Conservation (phyloP, 2,329 filamentous ascomycete species). For the Thelonectria discophora region DNA sequence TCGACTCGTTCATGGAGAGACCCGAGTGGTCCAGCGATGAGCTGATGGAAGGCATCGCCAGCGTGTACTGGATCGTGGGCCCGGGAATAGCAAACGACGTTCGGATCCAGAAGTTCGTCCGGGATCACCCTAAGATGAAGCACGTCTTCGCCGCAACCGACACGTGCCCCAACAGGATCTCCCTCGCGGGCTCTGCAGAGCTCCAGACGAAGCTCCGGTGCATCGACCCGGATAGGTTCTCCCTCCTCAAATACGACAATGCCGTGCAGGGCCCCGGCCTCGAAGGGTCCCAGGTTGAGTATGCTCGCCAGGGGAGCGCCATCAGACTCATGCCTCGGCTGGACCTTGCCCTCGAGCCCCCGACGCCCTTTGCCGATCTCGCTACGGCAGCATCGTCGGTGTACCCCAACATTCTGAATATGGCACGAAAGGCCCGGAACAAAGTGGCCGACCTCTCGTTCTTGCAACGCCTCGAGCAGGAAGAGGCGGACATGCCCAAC, state of each 20-base stretch:
- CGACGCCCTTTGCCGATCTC: slow-evolving; percentile 57
- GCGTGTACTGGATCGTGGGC: slow-evolving; percentile 85
- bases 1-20: slow-evolving; percentile 73
- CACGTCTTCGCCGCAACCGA: slow-evolving; percentile 84
- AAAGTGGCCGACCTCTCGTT: slow-evolving; percentile 56
- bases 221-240: slow-evolving; percentile 79
- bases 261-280: slow-evolving; percentile 37
- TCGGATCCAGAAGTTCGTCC: slow-evolving; percentile 74
- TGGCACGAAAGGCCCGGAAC: slow-evolving; percentile 61
- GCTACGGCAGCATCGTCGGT: slow-evolving; percentile 55
- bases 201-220: slow-evolving; percentile 75
- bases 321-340: slow-evolving; percentile 59
- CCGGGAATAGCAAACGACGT: slow-evolving; percentile 70
- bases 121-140: slow-evolving; percentile 65
- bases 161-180: slow-evolving; percentile 77
- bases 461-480: slow-evolving; percentile 57
- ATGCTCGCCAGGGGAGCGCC: slow-evolving; percentile 55
- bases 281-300: slow-evolving; percentile 45
- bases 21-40: slow-evolving; percentile 74
- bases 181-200: slow-evolving; percentile 71
- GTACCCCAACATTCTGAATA: slow-evolving; percentile 54
- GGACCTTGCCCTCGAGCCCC: slow-evolving; percentile 55
- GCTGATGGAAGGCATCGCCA: slow-evolving; percentile 72
- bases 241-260: slow-evolving; percentile 73
- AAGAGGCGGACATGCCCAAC: slow-evolving; percentile 73